Evolutionary conservation across 140 eudicot species (phyloP).

Genomic region (Cichorium intybus): DNA sequence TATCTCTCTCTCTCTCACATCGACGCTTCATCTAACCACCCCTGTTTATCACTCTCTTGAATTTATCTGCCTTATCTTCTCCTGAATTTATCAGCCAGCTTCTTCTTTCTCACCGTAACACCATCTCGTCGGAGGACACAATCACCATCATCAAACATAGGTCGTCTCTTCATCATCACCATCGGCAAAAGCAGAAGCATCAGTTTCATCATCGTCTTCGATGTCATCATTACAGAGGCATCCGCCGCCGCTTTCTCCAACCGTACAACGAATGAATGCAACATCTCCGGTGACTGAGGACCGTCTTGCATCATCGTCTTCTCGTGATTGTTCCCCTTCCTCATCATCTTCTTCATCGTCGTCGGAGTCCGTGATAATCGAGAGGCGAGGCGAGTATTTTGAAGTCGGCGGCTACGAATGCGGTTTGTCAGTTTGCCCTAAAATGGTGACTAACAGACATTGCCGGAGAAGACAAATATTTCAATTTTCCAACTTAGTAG

Average conservation of each 20-base stretch:
- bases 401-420: slow-evolving; percentile 98
- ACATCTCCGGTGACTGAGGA: slow-evolving; percentile 36
- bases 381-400: slow-evolving; percentile 77
- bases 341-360: slow-evolving; percentile 23
- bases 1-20: no score
- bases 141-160: slow-evolving; percentile 27
- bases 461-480: no score
- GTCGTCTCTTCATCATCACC: slow-evolving; percentile 27
- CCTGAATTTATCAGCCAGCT: no score
- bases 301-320: slow-evolving; percentile 32
- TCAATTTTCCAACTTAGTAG: no score
- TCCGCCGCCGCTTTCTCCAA: slow-evolving; percentile 21
- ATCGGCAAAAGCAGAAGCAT: slow-evolving; percentile 25
- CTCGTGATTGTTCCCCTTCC: slow-evolving; percentile 29
- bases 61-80: no score
- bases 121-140: no score
- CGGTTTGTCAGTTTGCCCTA: slow-evolving; percentile 78
- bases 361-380: slow-evolving; percentile 67
- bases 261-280: slow-evolving; percentile 40
- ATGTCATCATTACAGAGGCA: slow-evolving; percentile 14
- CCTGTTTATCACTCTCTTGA: no score
- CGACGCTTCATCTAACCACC: no score
- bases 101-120: no score
- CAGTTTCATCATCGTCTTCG: slow-evolving; percentile 18
- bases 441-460: slow-evolving; percentile 91